Evolutionary conservation across 306 rosid species (phyloP).

Genomic region (Elaeagnus macrophylla): DNA sequence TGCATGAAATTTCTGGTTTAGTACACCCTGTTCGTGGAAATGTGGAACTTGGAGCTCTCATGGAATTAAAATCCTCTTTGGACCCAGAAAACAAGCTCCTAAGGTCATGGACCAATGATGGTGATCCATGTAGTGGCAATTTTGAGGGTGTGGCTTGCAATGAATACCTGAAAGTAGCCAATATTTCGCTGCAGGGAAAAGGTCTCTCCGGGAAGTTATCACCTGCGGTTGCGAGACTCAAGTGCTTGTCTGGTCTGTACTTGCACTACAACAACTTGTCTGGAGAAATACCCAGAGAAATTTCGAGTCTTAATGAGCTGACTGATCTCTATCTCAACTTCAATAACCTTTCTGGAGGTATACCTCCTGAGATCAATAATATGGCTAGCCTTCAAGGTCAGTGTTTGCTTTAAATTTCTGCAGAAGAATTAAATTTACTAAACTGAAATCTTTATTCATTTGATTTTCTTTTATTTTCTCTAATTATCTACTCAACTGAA

Average conservation of each 20-base stretch:
- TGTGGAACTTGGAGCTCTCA: slow-evolving; percentile 62
- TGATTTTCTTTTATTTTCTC: too few species aligned
- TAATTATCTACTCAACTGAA: too few species aligned
- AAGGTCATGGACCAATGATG: slow-evolving; percentile 63
- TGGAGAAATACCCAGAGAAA: slow-evolving; percentile 71
- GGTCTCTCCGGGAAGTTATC: slow-evolving; percentile 77
- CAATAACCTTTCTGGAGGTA: slow-evolving; percentile 57
- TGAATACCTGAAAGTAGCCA: slow-evolving; percentile 60
- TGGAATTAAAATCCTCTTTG: slow-evolving; percentile 64
- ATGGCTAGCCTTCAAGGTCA: slow-evolving; percentile 81
- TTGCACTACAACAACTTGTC: slow-evolving; percentile 75
- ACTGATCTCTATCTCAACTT: slow-evolving; percentile 80
- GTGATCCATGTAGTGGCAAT: slow-evolving; percentile 68
- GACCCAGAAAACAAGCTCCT: slow-evolving; percentile 67
- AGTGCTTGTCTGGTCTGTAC: slow-evolving; percentile 71
- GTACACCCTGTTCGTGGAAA: slow-evolving; percentile 37
- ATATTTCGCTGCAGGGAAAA: slow-evolving; percentile 75
- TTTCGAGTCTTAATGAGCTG: slow-evolving; percentile 60
- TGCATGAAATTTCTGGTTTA: slow-evolving; percentile 11
- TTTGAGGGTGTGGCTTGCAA: slow-evolving; percentile 78
- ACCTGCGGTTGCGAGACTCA: slow-evolving; percentile 62
- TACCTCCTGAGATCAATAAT: slow-evolving; percentile 54
- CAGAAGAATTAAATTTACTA: too few species aligned
- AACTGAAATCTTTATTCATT: too few species aligned
- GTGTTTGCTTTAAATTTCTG: slow-evolving; percentile 4